Conservation (phyloP, 805 yeast genomes). For the Lipomyces anomalus region DNA sequence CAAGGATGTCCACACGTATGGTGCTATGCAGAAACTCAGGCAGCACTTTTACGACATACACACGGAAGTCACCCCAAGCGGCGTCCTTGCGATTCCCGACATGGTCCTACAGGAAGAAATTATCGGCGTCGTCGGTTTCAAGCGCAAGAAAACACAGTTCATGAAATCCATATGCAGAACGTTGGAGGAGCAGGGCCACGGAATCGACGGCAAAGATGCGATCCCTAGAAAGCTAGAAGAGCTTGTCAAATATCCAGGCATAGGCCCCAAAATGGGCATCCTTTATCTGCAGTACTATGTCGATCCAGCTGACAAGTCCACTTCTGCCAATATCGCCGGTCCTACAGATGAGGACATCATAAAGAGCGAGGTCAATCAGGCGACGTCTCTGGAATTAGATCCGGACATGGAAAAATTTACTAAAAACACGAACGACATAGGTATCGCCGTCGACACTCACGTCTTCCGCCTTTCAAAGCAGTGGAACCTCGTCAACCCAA, state of each 20-base stretch:
- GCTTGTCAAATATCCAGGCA: constrained; percentile 70
- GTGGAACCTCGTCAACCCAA: constrained; percentile 12
- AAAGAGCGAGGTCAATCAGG: background rate
- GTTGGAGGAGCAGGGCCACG: constrained; percentile 34
- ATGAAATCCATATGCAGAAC: constrained; percentile 57
- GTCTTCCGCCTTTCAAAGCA: constrained; percentile 49
- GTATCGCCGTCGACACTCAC: constrained; percentile 95
- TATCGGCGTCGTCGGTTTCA: constrained; percentile 83
- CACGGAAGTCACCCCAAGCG: constrained; percentile 38
- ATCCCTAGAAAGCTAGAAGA: constrained; percentile 67
- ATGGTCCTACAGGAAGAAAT: constrained; percentile 40
- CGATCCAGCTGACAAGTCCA: background rate
- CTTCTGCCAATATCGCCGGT: background rate
- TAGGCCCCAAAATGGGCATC: constrained; percentile 94
- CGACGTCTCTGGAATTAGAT: no score
- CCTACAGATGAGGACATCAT: background rate
- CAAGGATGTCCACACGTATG: constrained; percentile 76
- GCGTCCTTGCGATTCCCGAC: constrained; percentile 33
- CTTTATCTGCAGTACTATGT: constrained; percentile 56
- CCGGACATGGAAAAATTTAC: no score
- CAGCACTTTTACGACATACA: constrained; percentile 34
- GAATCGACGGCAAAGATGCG: constrained; percentile 49
- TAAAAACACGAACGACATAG: constrained; percentile 42
- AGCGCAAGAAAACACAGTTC: constrained; percentile 67
- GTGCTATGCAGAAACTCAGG: constrained; percentile 62